A percentile compares a stretch with the other conserved stretches of the same genome.
These are phyloP conservation scores for Cicer judaicum DNA, from an alignment of 306 rosid species.

Conservation along the genomic window DNA sequence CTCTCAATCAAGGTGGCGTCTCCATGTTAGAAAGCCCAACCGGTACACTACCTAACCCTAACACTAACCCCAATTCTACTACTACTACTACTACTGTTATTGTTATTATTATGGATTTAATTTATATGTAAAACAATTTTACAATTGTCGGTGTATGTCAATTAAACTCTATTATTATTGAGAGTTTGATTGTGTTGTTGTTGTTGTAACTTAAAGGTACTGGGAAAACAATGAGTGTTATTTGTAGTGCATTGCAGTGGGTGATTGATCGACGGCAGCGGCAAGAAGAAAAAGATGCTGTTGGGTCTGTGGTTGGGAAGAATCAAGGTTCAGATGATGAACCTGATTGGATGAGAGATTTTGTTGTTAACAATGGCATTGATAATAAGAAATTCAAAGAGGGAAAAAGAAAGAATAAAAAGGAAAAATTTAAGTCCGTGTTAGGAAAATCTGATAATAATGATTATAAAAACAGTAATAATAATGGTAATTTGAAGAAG, in stretches of 20 bases:
- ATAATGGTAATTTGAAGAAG: constrained; percentile 16
- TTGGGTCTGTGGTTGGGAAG: constrained; percentile 20
- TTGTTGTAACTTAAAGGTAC: constrained; percentile 62
- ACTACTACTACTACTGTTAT: no score
- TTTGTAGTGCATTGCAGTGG: constrained; percentile 95
- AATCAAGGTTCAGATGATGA: constrained; percentile 68
- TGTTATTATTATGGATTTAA: no score
- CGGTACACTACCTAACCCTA: constrained; percentile 38
- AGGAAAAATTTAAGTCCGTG: constrained; percentile 44
- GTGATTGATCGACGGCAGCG: constrained; percentile 65
- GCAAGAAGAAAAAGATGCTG: constrained; percentile 41
- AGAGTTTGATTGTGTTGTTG: neutral
- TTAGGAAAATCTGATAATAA: constrained; percentile 43
- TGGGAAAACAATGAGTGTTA: constrained; percentile 89
- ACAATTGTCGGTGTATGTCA: no score
- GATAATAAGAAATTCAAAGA: constrained; percentile 45
- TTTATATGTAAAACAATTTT: no score
- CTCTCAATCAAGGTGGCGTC: constrained; percentile 76
- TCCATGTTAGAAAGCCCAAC: constrained; percentile 97
- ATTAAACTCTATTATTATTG: no score
- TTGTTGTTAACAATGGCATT: constrained; percentile 44
- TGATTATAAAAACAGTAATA: neutral
- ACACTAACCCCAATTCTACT: no score
- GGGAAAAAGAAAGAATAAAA: constrained; percentile 47
- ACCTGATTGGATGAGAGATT: constrained; percentile 91